Evolutionary conservation across 768 basidiomycete species (phyloP).

Genomic region (Filobasidium floriforme): DNA sequence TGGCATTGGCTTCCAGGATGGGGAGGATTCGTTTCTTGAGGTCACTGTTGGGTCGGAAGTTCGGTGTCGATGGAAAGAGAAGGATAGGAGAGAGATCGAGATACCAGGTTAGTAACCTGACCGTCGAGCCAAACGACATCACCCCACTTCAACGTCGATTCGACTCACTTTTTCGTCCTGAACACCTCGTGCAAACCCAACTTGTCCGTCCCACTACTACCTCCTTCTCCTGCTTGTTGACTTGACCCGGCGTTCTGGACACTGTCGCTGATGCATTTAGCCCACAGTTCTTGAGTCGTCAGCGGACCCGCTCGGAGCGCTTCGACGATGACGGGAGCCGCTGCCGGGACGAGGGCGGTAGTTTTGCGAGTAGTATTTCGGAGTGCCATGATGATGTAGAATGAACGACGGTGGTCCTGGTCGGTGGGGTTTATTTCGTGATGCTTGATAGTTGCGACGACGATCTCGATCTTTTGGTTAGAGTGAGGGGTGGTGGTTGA

Average conservation of each 20-base stretch:
- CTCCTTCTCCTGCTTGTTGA: background rate
- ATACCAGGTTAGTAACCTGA: no score
- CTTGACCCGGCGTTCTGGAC: background rate
- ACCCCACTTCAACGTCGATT: background rate
- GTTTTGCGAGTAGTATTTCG: background rate
- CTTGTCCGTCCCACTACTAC: background rate
- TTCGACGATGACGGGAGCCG: slow-evolving; percentile 17
- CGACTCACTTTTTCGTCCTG: slow-evolving; percentile 16
- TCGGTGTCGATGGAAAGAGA: background rate
- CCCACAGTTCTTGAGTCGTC: slow-evolving; percentile 18
- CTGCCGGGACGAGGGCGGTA: slow-evolving; percentile 15
- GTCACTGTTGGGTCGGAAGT: slow-evolving; percentile 2
- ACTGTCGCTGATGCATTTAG: background rate
- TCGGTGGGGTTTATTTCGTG: background rate
- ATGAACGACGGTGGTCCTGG: background rate
- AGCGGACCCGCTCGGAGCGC: slow-evolving; percentile 14
- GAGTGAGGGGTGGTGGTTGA: no score
- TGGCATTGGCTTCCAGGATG: slow-evolving; percentile 7
- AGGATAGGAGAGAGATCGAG: background rate
- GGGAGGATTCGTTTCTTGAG: slow-evolving; percentile 19
- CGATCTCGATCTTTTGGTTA: no score
- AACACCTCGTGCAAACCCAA: slow-evolving; percentile 9
- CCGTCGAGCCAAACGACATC: no score
- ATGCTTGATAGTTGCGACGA: background rate
- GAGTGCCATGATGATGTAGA: background rate